A percentile compares a stretch with the other conserved stretches of the same genome.
Evolutionary conservation across 345 rosid genomes (phyloP).

Genomic region (Eucalyptus caleyi): DNA sequence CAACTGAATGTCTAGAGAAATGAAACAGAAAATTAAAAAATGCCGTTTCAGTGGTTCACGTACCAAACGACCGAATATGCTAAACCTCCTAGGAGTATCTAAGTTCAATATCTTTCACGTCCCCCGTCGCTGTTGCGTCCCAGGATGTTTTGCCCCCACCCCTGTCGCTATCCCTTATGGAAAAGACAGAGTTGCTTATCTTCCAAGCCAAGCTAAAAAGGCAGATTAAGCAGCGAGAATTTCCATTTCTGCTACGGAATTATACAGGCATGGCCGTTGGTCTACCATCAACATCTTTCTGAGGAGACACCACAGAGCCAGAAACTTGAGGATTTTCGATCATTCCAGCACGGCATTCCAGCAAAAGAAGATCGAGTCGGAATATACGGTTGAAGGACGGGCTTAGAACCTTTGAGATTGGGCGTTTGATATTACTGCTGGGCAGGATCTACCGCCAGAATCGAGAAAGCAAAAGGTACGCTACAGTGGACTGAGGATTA

Average conservation of each 20-base stretch:
- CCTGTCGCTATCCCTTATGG: not conserved
- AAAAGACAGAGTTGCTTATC: not conserved
- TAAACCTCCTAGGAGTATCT: not conserved
- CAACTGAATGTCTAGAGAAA: not conserved
- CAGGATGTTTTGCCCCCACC: not conserved
- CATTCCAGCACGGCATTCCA: not conserved
- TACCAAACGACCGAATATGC: not conserved
- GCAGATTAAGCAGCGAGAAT: not conserved
- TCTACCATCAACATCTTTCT: not conserved
- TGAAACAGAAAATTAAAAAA: not conserved
- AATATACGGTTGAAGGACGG: not conserved
- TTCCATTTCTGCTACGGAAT: not conserved
- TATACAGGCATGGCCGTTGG: not conserved
- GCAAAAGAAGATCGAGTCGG: not conserved
- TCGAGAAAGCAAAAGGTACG: slow-evolving; percentile 71
- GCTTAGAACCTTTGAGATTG: slow-evolving; percentile 65
- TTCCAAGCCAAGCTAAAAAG: not conserved
- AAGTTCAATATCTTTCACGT: not conserved
- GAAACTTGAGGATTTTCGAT: not conserved
- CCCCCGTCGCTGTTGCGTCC: not conserved
- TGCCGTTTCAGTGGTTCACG: not conserved
- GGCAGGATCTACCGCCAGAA: slow-evolving; percentile 87
- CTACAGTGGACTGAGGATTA: slow-evolving; percentile 17
- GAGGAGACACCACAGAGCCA: not conserved
- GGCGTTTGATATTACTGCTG: slow-evolving; percentile 55